Evolutionary conservation across 768 basidiomycete species (phyloP), one percentile per base, ranked within the genome.

Genomic region (Phylloporus sp.): DNA sequence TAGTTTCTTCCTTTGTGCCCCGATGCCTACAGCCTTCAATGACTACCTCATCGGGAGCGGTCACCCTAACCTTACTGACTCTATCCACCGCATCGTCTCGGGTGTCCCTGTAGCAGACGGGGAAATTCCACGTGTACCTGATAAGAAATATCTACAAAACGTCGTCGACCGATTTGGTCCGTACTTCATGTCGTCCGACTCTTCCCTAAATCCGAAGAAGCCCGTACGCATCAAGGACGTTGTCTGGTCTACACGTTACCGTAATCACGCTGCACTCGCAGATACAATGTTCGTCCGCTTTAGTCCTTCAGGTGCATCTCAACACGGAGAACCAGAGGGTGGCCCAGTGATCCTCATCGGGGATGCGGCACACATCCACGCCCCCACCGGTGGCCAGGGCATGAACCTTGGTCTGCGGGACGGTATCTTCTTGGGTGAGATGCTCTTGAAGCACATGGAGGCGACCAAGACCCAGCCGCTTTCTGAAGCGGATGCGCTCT

Each of bases 391-490:
- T 5, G 81, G 80, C 0, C 80, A 82, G 54, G 81, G 81, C 5
- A 78, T 82, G 80, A 81, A 81, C 55, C 72, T 82, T 24, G 79
- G 80, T 11, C 60, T 82, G n/a, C 73, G 80, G 11, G 80, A 82
- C 50, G 79, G 76, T 2, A 56, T 80, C 11, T 67, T 70, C 39
- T 67, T 81, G 13, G 78, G 73, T 6, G 70, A 74, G 13, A 70
- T 64, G 0, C 58, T 82, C 39, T 59, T 62, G 18, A 63, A 69
- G 24, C 77, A 77, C 59, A 53, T 74, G 1, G 53, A 50, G 5
- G 59, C 55, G 7, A 7, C 56, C 11, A 50, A 59, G 36, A 52
- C 48, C 6, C 38, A 47, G 20, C 26, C 59, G 0, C 45, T 59
- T 10, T 24, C 55, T 1, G 62, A 57, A 24, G 59, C 60, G 1